These are phyloP conservation scores for Craterostigma plantagineum DNA, from an alignment of 257 asterid genomes.

Conservation along the genomic window DNA sequence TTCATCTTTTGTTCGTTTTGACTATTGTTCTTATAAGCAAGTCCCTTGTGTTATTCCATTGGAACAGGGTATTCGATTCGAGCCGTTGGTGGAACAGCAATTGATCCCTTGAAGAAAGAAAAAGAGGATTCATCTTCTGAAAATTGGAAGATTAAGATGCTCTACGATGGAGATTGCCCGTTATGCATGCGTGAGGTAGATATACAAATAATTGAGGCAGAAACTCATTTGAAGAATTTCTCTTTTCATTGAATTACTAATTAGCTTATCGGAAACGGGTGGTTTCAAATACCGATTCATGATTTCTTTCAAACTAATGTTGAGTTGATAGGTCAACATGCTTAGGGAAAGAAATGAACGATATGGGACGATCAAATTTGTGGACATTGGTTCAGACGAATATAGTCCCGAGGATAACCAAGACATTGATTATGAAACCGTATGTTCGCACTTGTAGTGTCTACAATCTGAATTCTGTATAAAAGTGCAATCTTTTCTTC, in stretches of 20 bases:
- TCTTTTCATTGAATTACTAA: background rate
- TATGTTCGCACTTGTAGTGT: constrained; percentile 12
- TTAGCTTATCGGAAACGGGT: background rate
- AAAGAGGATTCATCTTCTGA: constrained; percentile 19
- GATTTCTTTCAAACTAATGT: background rate
- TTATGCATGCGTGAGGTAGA: constrained; percentile 73
- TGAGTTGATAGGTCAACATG: constrained; percentile 71
- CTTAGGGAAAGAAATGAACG: constrained; percentile 44
- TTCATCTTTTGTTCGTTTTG: background rate
- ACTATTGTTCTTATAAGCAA: no score
- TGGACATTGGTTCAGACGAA: constrained; percentile 56
- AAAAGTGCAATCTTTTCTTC: no score
- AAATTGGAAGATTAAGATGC: constrained; percentile 79
- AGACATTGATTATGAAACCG: constrained; percentile 70
- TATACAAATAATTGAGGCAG: background rate
- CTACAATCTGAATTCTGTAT: background rate
- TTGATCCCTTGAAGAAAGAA: constrained; percentile 34
- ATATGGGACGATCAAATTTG: constrained; percentile 55
- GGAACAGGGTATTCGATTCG: constrained; percentile 24
- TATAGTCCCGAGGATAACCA: constrained; percentile 50
- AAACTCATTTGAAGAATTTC: background rate
- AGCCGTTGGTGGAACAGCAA: constrained; percentile 28
- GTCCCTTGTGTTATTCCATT: no score
- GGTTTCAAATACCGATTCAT: background rate
- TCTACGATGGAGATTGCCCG: constrained; percentile 84